Percentiles rank a stretch among this genome's conserved stretches.
These are phyloP conservation scores for Termitomyces sp. DNA, from an alignment of 768 basidiomycete species.

Conservation along the genomic window DNA sequence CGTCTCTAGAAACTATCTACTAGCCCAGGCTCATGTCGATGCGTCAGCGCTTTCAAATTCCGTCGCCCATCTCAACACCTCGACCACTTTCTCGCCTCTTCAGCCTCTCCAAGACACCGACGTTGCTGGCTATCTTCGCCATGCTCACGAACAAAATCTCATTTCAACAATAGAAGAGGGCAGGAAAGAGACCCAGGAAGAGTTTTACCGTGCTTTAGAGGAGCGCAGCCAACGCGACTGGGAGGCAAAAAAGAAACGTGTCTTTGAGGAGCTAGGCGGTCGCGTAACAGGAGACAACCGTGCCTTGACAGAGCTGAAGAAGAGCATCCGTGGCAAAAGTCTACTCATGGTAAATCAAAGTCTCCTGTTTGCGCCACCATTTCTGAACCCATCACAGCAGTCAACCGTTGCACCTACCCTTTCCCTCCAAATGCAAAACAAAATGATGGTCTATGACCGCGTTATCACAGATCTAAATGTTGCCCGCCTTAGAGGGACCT, in stretches of 20 bases:
- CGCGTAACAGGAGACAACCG: slow-evolving; percentile 50
- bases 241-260: slow-evolving; percentile 85
- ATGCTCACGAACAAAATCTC: slow-evolving; percentile 91
- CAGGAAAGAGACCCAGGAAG: slow-evolving; percentile 75
- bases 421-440: slow-evolving; percentile 78
- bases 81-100: slow-evolving; percentile 81
- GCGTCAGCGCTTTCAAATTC: slow-evolving; percentile 80
- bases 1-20: slow-evolving; percentile 69
- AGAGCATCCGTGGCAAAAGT: slow-evolving; percentile 53
- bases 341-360: slow-evolving; percentile 40
- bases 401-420: slow-evolving; percentile 44
- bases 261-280: slow-evolving; percentile 86
- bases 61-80: slow-evolving; percentile 77
- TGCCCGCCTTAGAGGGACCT: slow-evolving; percentile 63
- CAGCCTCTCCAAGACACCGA: slow-evolving; percentile 93
- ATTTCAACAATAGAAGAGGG: slow-evolving; percentile 93
- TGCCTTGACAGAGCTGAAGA: slow-evolving; percentile 54
- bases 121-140: slow-evolving; percentile 89
- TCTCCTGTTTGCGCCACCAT: neutral
- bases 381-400: slow-evolving; percentile 13
- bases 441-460: slow-evolving; percentile 95
- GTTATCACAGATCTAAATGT: slow-evolving; percentile 74
- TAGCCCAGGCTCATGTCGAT: slow-evolving; percentile 93
- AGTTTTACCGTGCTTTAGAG: slow-evolving; percentile 79
- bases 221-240: slow-evolving; percentile 73